Base-by-base conservation (phyloP, 495 filamentous ascomycete genomes). In the Neurospora hispaniola region DNA sequence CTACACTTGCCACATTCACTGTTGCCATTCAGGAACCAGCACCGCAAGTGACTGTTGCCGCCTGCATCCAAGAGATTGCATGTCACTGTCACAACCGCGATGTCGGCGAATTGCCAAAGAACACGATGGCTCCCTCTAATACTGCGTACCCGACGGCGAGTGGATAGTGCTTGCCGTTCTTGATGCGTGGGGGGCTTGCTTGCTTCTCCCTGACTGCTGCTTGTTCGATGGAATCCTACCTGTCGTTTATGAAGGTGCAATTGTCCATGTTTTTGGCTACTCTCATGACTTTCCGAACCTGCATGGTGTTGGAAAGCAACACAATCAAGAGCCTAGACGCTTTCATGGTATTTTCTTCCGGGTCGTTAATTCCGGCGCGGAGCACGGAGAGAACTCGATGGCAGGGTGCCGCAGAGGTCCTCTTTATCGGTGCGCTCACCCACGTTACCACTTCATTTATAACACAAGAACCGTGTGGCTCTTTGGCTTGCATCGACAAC, bases 91-190 rank as follows among this genome's bases (percentile, higher is more conserved):
- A 38, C 35, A 38, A 38, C 35, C 35, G 4, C 35, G 0, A 38
- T 2, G 35, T 4, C 35, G 42, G 42, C 72, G 72, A 73, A 73
- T 73, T 68, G 72, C 27, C 69, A 69, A 40, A 62, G 41, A 62
- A 54, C 72, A 73, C 72, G 72, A 73, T 27, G 54, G 54, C 27
- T 62, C 16, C 27, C 23, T 62, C 39, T 39, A 39, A 62, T 31
- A 18, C 14, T 18, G 14, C 42, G 14, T 43, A 39, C 39, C 39
- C 39, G 39, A 39, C 39, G 39, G 39, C 23, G 11, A 62, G 31
- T 62, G 11, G 23, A 62, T 14, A 3, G 27, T 10, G 54, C 7
- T 62, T 12, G 12, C 23, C 48, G 27, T 31, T 27, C 14, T 10
- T 59, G 11, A 27, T 59, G 20, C 23, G 20, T 20, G 20, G 5